Percentiles rank a stretch among this genome's conserved stretches.
These are phyloP conservation scores for Hemisphaericaspora xylofermentans DNA, from an alignment of 1,139 yeast genomes.

Conservation along the genomic window DNA sequence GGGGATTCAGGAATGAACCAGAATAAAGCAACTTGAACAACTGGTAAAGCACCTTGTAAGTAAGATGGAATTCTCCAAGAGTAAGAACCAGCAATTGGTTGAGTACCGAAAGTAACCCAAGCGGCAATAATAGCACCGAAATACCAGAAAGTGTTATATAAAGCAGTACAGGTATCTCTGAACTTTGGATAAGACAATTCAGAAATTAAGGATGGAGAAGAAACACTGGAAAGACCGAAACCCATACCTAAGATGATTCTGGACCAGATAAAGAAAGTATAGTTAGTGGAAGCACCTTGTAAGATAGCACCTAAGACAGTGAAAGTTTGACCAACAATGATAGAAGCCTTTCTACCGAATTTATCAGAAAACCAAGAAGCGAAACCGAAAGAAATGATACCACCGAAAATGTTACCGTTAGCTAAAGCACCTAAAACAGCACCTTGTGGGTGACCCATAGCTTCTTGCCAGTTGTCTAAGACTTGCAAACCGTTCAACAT, in stretches of 20 bases:
- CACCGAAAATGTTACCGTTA: constrained; percentile 31
- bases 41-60: constrained; percentile 41
- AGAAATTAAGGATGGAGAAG: constrained; percentile 40
- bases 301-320: constrained; percentile 38
- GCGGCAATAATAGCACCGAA: constrained; percentile 58
- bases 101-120: constrained; percentile 52
- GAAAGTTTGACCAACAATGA: constrained; percentile 25
- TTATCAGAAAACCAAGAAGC: constrained; percentile 25
- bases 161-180: constrained; percentile 44
- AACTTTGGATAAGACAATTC: constrained; percentile 49
- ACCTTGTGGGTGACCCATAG: constrained; percentile 43
- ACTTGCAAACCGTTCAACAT: constrained; percentile 53
- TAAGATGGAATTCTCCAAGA: constrained; percentile 50
- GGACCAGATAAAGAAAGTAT: constrained; percentile 39
- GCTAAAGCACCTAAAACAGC: constrained; percentile 44
- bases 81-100: constrained; percentile 23
- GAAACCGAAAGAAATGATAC: constrained; percentile 18
- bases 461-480: constrained; percentile 32
- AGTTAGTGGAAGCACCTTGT: constrained; percentile 40
- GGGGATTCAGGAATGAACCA: constrained; percentile 49
- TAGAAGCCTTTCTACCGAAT: constrained; percentile 34
- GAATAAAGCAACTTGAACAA: constrained; percentile 20
- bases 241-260: constrained; percentile 47
- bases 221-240: constrained; percentile 32
- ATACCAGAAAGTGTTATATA: constrained; percentile 50